phyloP scores from a whole-genome alignment of 2,329 filamentous ascomycete species.

The Epichloe coenophiala region DNA sequence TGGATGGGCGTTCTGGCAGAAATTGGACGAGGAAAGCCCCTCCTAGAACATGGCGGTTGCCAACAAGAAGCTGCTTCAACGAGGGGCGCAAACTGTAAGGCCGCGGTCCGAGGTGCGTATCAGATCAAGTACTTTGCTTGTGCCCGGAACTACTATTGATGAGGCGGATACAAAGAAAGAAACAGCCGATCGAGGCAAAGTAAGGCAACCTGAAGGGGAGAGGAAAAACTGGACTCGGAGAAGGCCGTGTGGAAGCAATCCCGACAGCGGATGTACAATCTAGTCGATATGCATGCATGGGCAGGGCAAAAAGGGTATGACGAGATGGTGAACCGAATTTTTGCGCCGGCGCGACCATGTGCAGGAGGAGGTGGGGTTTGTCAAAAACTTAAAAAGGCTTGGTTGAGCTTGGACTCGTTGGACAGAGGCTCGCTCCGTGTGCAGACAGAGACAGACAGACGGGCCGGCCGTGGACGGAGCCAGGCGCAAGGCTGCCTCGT shows the following conservation, averaged over 20 bases:
- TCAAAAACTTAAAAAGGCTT: constrained; percentile 11
- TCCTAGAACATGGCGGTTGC: constrained; percentile 29
- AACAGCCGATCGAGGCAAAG: not conserved
- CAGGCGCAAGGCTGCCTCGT: not conserved
- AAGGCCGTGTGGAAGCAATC: constrained; percentile 7
- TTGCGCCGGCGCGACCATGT: constrained; percentile 15
- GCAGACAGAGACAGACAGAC: not conserved
- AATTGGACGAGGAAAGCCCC: constrained; percentile 19
- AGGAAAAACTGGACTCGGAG: constrained; percentile 15
- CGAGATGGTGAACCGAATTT: constrained; percentile 14
- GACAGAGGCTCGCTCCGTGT: not conserved
- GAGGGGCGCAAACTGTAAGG: constrained; percentile 4
- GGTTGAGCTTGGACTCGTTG: constrained; percentile 6
- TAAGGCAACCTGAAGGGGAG: constrained; percentile 5
- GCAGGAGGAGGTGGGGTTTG: constrained; percentile 14
- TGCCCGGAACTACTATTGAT: not conserved
- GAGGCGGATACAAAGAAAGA: not conserved
- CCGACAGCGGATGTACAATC: constrained; percentile 16
- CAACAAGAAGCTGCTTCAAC: constrained; percentile 17
- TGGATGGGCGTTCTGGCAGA: constrained; percentile 9
- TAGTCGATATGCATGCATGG: constrained; percentile 5
- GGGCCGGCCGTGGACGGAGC: not conserved
- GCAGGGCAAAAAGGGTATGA: constrained; percentile 14
- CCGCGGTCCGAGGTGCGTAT: constrained; percentile 10
- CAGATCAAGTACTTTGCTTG: constrained; percentile 6